phyloP scores from a whole-genome alignment of 164 flowering plant genomes.

The grape (Vitis vinifera) region ASM3070453v1 NC_081816.1:15203501-15204000 shows the following conservation, averaged over 20 bases:
- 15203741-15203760: conserved; percentile 94
- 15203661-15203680: conserved; percentile 78
- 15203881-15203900: conserved; percentile 37
- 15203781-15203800: conserved; percentile 94
- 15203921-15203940: conserved; percentile 83
- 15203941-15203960: conserved; percentile 60
- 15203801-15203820: conserved; percentile 83
- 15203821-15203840: conserved; percentile 97
- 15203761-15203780: conserved; percentile 80
- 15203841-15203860: conserved; percentile 82
- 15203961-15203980: conserved; percentile 66
- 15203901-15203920: conserved; percentile 89
- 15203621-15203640: conserved; percentile 78
- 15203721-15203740: conserved; percentile 49
- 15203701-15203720: conserved; percentile 73
- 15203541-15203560: conserved; percentile 60
- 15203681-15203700: conserved; percentile 88
- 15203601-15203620: conserved; percentile 70
- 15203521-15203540: conserved; percentile 98
- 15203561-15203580: conserved; percentile 63
- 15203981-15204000: conserved; percentile 76
- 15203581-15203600: conserved; percentile 82
- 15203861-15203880: conserved; percentile 32
- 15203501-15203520: conserved; percentile 89
- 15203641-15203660: conserved; percentile 97